Evolutionary conservation across 108 stramenopile species (phyloP), one percentile per base, ranked within the genome.

Genomic region (Schizochytrium sp.): DNA sequence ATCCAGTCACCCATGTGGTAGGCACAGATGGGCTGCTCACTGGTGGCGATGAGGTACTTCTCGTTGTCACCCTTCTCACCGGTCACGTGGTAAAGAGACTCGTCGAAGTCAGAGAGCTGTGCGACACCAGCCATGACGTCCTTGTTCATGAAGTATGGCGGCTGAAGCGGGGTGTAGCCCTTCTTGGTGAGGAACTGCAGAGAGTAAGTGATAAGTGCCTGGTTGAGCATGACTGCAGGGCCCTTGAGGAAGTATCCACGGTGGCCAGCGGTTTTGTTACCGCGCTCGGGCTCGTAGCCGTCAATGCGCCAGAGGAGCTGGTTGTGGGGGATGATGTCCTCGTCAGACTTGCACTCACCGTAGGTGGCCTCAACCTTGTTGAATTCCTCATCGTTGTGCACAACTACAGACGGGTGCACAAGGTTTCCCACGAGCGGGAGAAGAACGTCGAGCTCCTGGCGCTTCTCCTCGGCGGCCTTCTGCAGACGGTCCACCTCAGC

Each of bases 141-240:
- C 96, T 99, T 99, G 90, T 98, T 98, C 98, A 99, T 98, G 91
- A 99, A 95, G 94, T 95, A 99, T 56, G 99, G 99, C 53, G 99
- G 98, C 94, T 99, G 98, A 46, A 99, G 88, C 28, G 98, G 95
- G 76, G 96, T 94, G 94, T 99, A 99, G 3, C 94, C 97, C 56
- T 96, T 92, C 83, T 94, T 95, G 40, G 95, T 73, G 76, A 98
- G 92, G 90, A 99, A 99, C 90, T 97, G 94, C 92, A 99, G 97
- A 72, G 96, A 95, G 93, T 98, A 99, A 91, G 98, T 98, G 91
- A 99, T 98, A 88, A 99, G 93, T 46, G 98, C 99, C 94, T 98
- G 98, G 92, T 99, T 99, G 87, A 99, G 94, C 40, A 98, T 88
- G 40, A 98, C 96, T 17, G 98, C 98, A 3, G 96, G 96, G 91